Evolutionary conservation across 1,284 basidiomycete species (phyloP).

Genomic region (Dichomitus squalens): DNA sequence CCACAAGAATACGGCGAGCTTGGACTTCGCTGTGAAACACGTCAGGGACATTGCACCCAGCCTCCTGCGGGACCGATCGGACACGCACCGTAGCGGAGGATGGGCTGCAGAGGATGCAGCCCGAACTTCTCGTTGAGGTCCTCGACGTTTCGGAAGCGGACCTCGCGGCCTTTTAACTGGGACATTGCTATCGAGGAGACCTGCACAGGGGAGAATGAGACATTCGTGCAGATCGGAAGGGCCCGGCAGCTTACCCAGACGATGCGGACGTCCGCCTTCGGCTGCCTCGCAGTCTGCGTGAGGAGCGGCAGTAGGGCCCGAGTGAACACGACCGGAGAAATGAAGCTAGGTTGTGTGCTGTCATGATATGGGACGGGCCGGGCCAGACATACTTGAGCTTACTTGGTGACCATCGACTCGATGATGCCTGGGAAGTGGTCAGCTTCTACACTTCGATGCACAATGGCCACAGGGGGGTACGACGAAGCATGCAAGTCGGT

Average conservation of each 20-base stretch:
- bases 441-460: no score
- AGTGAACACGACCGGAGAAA: slow-evolving; percentile 52
- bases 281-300: slow-evolving; percentile 44
- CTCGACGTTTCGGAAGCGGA: slow-evolving; percentile 38
- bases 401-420: slow-evolving; percentile 48
- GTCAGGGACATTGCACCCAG: not conserved
- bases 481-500: not conserved
- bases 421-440: slow-evolving; percentile 31
- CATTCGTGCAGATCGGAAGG: not conserved
- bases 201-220: slow-evolving; percentile 22
- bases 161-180: slow-evolving; percentile 17
- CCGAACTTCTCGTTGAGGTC: slow-evolving; percentile 44
- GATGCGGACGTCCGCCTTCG: slow-evolving; percentile 53
- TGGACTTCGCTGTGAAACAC: slow-evolving; percentile 35
- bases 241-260: slow-evolving; percentile 42
- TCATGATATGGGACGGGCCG: not conserved
- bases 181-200: slow-evolving; percentile 22
- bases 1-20: slow-evolving; percentile 37
- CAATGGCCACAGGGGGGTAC: no score
- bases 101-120: slow-evolving; percentile 26
- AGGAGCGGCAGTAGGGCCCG: slow-evolving; percentile 50
- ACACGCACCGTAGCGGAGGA: slow-evolving; percentile 38
- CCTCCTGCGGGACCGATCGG: not conserved
- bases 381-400: not conserved
- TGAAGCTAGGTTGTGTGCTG: slow-evolving; percentile 37